These are phyloP conservation scores for Leptographium flavum DNA, from an alignment of 2,329 filamentous ascomycete genomes.

Conservation along the genomic window DNA sequence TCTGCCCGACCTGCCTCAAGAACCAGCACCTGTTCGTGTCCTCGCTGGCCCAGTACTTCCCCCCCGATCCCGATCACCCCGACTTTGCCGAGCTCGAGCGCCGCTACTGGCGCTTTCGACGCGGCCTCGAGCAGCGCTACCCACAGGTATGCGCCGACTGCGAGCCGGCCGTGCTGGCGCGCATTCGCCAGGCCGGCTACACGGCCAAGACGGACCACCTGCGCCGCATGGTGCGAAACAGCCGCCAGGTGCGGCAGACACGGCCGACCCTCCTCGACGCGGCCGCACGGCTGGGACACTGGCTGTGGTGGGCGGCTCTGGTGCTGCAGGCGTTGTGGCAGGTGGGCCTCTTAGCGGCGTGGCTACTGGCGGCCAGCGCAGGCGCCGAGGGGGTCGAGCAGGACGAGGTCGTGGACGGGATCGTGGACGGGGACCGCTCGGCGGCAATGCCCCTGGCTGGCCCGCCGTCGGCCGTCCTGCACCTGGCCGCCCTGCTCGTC, in stretches of 20 bases:
- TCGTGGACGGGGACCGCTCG: too few species aligned
- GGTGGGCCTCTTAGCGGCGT: conserved; percentile 1
- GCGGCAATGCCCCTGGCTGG: too few species aligned
- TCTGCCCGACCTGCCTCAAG: conserved; percentile 68
- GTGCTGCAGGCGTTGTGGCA: conserved; percentile 38
- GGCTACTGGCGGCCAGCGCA: neutral
- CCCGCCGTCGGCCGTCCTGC: too few species aligned
- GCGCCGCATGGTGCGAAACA: conserved; percentile 58
- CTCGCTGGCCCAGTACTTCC: conserved; percentile 66
- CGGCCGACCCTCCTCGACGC: conserved; percentile 27
- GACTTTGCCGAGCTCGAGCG: conserved; percentile 55
- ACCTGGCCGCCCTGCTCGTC: conserved; percentile 9
- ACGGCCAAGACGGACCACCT: conserved; percentile 73
- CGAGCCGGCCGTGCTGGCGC: conserved; percentile 55
- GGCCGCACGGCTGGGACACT: conserved; percentile 26
- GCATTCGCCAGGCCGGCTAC: conserved; percentile 60
- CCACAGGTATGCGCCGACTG: conserved; percentile 79
- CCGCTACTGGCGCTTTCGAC: conserved; percentile 55
- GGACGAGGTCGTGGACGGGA: conserved; percentile 11
- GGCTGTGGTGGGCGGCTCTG: conserved; percentile 34
- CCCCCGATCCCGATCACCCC: conserved; percentile 47
- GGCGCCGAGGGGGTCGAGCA: conserved; percentile 16
- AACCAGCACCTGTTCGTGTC: conserved; percentile 76
- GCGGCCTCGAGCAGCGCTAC: conserved; percentile 65
- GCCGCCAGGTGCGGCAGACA: conserved; percentile 28